phyloP scores from a whole-genome alignment of 169 alveolate genomes.

The Perkinsus olseni region DNA sequence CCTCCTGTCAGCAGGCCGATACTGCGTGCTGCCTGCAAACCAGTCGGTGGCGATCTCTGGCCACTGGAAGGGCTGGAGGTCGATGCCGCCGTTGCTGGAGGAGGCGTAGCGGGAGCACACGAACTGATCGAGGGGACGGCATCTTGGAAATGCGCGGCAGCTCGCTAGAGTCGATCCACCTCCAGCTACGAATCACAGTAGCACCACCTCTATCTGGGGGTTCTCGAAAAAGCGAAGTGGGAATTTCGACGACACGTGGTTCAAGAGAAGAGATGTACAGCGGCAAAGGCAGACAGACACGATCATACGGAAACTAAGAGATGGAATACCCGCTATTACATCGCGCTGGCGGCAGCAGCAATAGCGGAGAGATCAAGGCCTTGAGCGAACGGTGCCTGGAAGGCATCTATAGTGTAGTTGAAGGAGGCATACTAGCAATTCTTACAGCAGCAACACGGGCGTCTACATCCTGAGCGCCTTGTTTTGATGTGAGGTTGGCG shows the following conservation, averaged over 20 bases:
- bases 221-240: too few species aligned
- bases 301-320: too few species aligned
- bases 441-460: neutral
- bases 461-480: neutral
- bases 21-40: neutral
- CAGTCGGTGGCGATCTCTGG: neutral
- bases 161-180: too few species aligned
- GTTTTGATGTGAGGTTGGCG: neutral
- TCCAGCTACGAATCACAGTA: too few species aligned
- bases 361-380: neutral
- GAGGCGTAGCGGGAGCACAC: neutral
- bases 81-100: neutral
- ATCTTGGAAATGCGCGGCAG: too few species aligned
- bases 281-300: too few species aligned
- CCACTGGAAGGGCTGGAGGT: neutral
- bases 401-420: neutral
- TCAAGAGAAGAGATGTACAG: too few species aligned
- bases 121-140: too few species aligned
- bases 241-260: too few species aligned
- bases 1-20: neutral
- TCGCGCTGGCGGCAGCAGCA: neutral
- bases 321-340: neutral
- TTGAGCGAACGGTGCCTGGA: neutral
- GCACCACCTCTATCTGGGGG: too few species aligned
- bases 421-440: neutral